Conservation (phyloP, 352 stramenopile species). For the Vaucheria bursata region DNA sequence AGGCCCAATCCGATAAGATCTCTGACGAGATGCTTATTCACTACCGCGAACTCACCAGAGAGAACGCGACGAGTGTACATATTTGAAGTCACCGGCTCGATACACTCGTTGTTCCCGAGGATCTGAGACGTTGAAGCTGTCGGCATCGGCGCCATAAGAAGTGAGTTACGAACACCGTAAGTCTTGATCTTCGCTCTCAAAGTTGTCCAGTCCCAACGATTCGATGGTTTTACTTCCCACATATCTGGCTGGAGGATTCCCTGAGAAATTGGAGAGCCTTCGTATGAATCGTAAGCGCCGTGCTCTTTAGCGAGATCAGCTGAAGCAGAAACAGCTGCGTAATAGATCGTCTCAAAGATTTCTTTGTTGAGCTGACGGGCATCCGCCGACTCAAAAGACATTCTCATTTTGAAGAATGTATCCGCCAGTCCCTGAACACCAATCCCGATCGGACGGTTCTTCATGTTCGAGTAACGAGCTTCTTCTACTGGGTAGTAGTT, state of each 20-base stretch:
- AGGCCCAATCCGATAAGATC: slow-evolving; percentile 85
- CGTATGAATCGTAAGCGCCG: slow-evolving; percentile 80
- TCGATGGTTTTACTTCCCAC: slow-evolving; percentile 71
- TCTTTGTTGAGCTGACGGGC: slow-evolving; percentile 83
- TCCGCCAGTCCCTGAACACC: slow-evolving; percentile 75
- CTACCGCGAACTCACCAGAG: slow-evolving; percentile 89
- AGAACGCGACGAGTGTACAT: slow-evolving; percentile 90
- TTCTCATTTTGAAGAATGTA: slow-evolving; percentile 68
- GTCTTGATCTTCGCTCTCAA: slow-evolving; percentile 79
- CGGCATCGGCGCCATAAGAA: slow-evolving; percentile 96
- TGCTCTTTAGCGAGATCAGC: slow-evolving; percentile 73
- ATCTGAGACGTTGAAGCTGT: slow-evolving; percentile 98
- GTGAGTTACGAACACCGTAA: slow-evolving; percentile 93
- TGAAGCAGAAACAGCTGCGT: slow-evolving; percentile 79
- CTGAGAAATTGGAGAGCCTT: slow-evolving; percentile 76
- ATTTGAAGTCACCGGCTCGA: slow-evolving; percentile 89
- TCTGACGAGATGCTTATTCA: slow-evolving; percentile 89
- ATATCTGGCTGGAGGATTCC: slow-evolving; percentile 88
- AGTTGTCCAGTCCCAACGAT: slow-evolving; percentile 77
- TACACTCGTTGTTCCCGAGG: slow-evolving; percentile 83
- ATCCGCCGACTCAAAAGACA: slow-evolving; percentile 79
- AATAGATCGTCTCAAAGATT: slow-evolving; percentile 96
- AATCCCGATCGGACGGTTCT: slow-evolving; percentile 87
- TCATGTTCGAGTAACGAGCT: slow-evolving; percentile 73
- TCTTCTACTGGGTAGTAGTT: slow-evolving; percentile 78